Conservation (phyloP, 441 rosid species). For the Raphanus hybrid region DNA sequence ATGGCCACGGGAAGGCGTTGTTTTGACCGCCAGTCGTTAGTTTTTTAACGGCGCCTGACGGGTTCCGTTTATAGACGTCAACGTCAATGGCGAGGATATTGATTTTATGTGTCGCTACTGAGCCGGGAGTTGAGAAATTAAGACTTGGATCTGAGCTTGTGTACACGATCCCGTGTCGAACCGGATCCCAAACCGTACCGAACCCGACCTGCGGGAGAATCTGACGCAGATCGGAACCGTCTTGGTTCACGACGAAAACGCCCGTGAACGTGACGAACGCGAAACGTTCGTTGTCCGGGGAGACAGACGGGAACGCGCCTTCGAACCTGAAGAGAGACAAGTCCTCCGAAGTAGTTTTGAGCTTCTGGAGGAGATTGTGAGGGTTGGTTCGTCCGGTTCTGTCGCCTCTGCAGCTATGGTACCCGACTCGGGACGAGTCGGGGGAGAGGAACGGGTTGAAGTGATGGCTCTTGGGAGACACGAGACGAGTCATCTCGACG, state of each 20-base stretch:
- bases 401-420: constrained; percentile 79
- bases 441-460: constrained; percentile 84
- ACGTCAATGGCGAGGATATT: constrained; percentile 68
- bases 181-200: constrained; percentile 81
- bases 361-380: constrained; percentile 60
- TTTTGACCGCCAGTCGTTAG: constrained; percentile 67
- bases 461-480: constrained; percentile 74
- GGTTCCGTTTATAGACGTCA: constrained; percentile 39
- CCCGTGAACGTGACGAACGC: constrained; percentile 75
- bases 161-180: constrained; percentile 63
- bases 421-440: constrained; percentile 74
- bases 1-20: constrained; percentile 81
- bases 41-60: constrained; percentile 43
- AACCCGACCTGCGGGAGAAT: constrained; percentile 57
- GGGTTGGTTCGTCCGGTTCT: constrained; percentile 43
- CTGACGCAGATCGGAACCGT: constrained; percentile 64
- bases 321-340: constrained; percentile 74
- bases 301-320: constrained; percentile 84
- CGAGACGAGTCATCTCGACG: constrained; percentile 66
- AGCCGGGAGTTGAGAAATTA: constrained; percentile 52
- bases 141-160: constrained; percentile 63
- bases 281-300: constrained; percentile 70
- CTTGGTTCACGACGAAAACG: constrained; percentile 63
- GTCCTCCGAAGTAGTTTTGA: constrained; percentile 53
- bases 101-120: constrained; percentile 59